Base-by-base conservation (phyloP, 306 rosid species). In the Lathyrus oleraceus region DNA sequence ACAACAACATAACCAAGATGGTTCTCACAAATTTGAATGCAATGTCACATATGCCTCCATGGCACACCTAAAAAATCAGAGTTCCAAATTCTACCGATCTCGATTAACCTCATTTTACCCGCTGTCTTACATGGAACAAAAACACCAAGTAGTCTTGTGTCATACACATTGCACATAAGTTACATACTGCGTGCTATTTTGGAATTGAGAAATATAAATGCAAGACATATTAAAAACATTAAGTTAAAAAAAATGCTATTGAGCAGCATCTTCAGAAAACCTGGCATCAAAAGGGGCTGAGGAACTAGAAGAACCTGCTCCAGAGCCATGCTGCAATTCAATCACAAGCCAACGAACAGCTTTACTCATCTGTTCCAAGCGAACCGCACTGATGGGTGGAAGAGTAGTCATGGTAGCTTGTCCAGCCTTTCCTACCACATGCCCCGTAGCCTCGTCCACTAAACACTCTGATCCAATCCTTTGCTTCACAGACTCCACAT, bases 331-430 rank as follows among this genome's bases (percentile, higher is more conserved):
- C 81, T 90, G 91, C 75, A 87, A 78, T 80, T 87, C 94, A 54
- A 87, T 82, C 42, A 90, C 91, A 45, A 87, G 91, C 88, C 89
- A 87, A 58, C 94, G 62, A 10, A 90, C 96, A 40, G 91, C 89
- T 78, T 90, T 87, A 69, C 94, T 90, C 94, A 87, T 86, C 72
- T 90, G 96, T 71, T 90, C 96, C 82, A 90, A 65, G 65, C 88
- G 87, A 65, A 87, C 87, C 0, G 94, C 94, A 45, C 87, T 87
- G 60, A 90, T 86, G 20, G 88, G 89, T 9, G 94, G 89, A 69
- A 87, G 92, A 66, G 81, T 77, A 5, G 87, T 70, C 13, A 86
- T 58, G 28, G 78, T 30, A 35, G 71, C 73, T 25, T 73, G 84
- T 61, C 88, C 95, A 8, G 86, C 67, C 69, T 84, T 86, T 40